Conservation (phyloP, 2,329 filamentous ascomycete genomes). For the Sclerotinia spermophila region DNA sequence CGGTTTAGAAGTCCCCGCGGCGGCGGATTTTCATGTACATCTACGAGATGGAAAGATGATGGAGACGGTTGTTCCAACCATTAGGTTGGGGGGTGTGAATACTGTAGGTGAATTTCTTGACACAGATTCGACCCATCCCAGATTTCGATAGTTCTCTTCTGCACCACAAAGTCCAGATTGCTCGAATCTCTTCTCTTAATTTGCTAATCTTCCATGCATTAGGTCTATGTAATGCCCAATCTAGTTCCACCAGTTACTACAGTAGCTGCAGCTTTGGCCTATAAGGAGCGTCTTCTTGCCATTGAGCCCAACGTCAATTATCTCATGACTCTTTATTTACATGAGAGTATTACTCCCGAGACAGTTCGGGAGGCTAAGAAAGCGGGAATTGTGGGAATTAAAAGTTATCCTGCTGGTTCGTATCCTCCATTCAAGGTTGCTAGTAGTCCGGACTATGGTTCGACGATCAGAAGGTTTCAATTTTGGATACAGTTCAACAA, state of each 20-base stretch:
- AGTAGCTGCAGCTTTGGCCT: slow-evolving; percentile 59
- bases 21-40: slow-evolving; percentile 53
- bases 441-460: neutral
- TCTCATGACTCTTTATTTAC: slow-evolving; percentile 64
- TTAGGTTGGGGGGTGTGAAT: slow-evolving; percentile 61
- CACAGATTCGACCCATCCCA: neutral
- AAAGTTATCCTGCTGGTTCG: slow-evolving; percentile 24
- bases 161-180: neutral
- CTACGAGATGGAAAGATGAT: slow-evolving; percentile 48
- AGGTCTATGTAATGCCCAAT: slow-evolving; percentile 47
- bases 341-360: slow-evolving; percentile 24
- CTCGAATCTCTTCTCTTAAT: neutral
- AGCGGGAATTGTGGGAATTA: slow-evolving; percentile 24
- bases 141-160: neutral
- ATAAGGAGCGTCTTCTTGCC: slow-evolving; percentile 57
- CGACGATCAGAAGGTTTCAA: neutral
- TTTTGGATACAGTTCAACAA: neutral
- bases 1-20: slow-evolving; percentile 52
- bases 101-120: slow-evolving; percentile 37
- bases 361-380: slow-evolving; percentile 26
- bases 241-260: slow-evolving; percentile 57
- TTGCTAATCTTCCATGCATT: slow-evolving; percentile 39
- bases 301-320: slow-evolving; percentile 61
- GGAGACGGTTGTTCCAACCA: slow-evolving; percentile 51
- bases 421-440: neutral